A percentile compares a stretch with the other conserved stretches of the same genome.
Evolutionary conservation across 805 yeast species (phyloP).

Genomic region (Priceomyces fermenticarens): DNA sequence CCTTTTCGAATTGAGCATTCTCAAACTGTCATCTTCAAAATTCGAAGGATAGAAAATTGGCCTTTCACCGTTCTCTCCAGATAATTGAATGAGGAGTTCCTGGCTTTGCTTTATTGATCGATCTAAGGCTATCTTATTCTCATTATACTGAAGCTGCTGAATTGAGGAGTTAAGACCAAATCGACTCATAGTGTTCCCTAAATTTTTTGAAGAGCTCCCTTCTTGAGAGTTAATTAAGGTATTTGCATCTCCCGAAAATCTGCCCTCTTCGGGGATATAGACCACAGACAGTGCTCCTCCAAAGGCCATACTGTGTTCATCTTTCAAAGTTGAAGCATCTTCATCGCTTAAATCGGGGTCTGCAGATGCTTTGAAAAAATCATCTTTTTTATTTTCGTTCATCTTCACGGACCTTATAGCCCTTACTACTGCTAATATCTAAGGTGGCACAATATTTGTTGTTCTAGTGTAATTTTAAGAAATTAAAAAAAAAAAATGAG

Average conservation of each 20-base stretch:
- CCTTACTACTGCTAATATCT: background rate
- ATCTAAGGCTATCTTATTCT: constrained; percentile 62
- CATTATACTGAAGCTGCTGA: constrained; percentile 74
- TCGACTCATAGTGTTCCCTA: constrained; percentile 3
- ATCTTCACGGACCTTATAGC: background rate
- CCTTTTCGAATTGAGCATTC: constrained; percentile 43
- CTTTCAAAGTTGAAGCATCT: constrained; percentile 12
- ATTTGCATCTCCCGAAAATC: constrained; percentile 21
- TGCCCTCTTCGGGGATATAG: constrained; percentile 34
- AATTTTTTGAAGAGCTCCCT: constrained; percentile 15
- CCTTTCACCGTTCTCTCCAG: constrained; percentile 53
- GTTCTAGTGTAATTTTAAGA: background rate
- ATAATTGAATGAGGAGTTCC: constrained; percentile 49
- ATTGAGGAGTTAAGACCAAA: constrained; percentile 50
- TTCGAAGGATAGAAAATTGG: constrained; percentile 64
- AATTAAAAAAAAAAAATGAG: background rate
- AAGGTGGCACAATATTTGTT: constrained; percentile 7
- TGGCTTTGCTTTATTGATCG: constrained; percentile 55
- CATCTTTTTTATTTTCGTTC: constrained; percentile 1
- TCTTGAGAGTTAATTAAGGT: constrained; percentile 29
- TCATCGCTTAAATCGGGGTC: constrained; percentile 7
- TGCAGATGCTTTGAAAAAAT: constrained; percentile 4
- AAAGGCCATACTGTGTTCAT: constrained; percentile 6
- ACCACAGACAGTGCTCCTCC: constrained; percentile 17
- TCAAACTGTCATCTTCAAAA: constrained; percentile 26